Percentiles rank a stretch among this genome's conserved stretches.
These are phyloP conservation scores for Solanum lycopersicoides DNA, from an alignment of 257 asterid species.

Conservation along the genomic window DNA sequence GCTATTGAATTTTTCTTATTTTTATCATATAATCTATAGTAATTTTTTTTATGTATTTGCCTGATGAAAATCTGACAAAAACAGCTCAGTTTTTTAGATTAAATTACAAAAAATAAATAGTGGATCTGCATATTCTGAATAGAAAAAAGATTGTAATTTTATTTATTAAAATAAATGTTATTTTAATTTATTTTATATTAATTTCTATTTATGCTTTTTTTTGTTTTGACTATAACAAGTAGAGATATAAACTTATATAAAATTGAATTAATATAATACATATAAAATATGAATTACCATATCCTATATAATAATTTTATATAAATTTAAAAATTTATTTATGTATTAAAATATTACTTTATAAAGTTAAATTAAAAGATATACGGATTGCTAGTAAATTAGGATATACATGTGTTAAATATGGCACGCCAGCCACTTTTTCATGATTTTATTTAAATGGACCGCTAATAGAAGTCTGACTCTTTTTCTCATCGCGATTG, in stretches of 20 bases:
- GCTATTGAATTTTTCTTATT: neutral
- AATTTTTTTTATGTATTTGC: neutral
- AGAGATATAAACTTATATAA: rapidly evolving
- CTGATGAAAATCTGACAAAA: neutral
- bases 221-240: rapidly evolving
- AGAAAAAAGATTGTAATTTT: neutral
- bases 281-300: no score
- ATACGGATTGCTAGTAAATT: neutral
- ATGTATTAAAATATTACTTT: no score
- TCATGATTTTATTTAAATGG: no score
- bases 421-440: neutral
- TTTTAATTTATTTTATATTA: no score
- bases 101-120: neutral
- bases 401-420: neutral
- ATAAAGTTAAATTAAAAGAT: no score
- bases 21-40: neutral
- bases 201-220: no score
- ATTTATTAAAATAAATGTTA: no score
- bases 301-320: no score
- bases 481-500: no score
- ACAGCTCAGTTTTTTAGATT: neutral
- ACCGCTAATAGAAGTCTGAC: no score
- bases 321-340: no score
- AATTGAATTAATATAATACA: neutral
- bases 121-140: neutral